Evolutionary conservation across 176 grass and related monocot species (phyloP).

Genomic region (Pontederia crassipes): DNA sequence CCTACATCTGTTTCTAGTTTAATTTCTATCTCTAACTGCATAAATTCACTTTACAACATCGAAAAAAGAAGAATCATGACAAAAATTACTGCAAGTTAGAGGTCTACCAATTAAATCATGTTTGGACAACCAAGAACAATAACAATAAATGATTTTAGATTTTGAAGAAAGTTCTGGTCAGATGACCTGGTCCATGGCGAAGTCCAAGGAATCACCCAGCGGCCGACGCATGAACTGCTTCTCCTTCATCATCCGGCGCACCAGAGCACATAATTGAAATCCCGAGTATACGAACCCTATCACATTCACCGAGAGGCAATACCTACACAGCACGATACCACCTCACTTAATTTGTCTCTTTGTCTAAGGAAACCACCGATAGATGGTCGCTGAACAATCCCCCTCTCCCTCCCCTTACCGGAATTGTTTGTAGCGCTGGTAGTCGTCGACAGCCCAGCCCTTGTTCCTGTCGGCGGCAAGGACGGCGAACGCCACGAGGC

Average conservation of each 20-base stretch:
- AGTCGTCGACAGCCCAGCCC: constrained; percentile 83
- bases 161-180: not conserved
- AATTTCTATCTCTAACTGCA: too few relatives aligned
- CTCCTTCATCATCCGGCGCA: constrained; percentile 30
- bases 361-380: not conserved
- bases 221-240: constrained; percentile 52
- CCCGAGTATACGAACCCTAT: constrained; percentile 72
- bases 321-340: constrained; percentile 27
- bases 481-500: constrained; percentile 64
- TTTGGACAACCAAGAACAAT: too few relatives aligned
- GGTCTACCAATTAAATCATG: too few relatives aligned
- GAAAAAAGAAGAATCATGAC: too few relatives aligned
- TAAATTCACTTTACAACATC: too few relatives aligned
- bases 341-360: not conserved
- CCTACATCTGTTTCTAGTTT: too few relatives aligned
- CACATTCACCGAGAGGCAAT: constrained; percentile 77
- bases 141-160: too few relatives aligned
- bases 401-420: constrained; percentile 21
- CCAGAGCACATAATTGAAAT: constrained; percentile 45
- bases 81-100: too few relatives aligned
- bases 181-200: constrained; percentile 88
- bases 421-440: constrained; percentile 62
- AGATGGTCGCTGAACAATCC: constrained; percentile 3
- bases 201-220: constrained; percentile 59
- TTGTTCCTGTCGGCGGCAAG: constrained; percentile 61